phyloP scores from a whole-genome alignment of 495 filamentous ascomycete species.

The Cercophora scortea region DNA sequence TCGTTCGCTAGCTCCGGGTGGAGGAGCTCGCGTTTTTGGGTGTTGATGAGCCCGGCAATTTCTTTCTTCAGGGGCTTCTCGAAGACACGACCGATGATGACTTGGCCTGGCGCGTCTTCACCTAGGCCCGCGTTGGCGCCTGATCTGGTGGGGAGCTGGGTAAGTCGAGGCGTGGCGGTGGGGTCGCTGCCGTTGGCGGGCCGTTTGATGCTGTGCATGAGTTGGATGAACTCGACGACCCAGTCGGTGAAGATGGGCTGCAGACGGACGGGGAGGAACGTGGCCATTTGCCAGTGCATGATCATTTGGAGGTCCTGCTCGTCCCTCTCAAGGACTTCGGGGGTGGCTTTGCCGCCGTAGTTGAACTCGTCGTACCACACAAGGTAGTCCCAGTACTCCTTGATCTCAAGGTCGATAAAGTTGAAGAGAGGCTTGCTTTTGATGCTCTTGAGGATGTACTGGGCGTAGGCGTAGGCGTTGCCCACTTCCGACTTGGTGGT shows the following conservation, averaged over 20 bases:
- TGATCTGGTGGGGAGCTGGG: conserved; percentile 58
- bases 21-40: conserved; percentile 81
- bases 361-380: conserved; percentile 99
- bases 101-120: conserved; percentile 46
- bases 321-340: conserved; percentile 72
- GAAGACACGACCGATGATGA: conserved; percentile 67
- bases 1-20: conserved; percentile 83
- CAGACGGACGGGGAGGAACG: conserved; percentile 73
- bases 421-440: conserved; percentile 91
- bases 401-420: conserved; percentile 95
- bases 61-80: conserved; percentile 87
- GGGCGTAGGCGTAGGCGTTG: conserved; percentile 92
- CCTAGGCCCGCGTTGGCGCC: conserved; percentile 46
- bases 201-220: conserved; percentile 82
- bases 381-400: conserved; percentile 99
- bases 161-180: conserved; percentile 60
- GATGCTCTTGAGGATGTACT: conserved; percentile 96
- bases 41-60: conserved; percentile 66
- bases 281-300: conserved; percentile 96
- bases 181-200: conserved; percentile 42
- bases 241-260: conserved; percentile 85
- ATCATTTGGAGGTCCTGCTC: conserved; percentile 83
- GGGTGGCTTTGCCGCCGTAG: conserved; percentile 89
- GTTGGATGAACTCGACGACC: conserved; percentile 88
- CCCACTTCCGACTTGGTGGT: conserved; percentile 96